Evolutionary conservation across 805 yeast species (phyloP), one percentile per base, ranked within the genome.

Genomic region (Candida broadrunensis): DNA sequence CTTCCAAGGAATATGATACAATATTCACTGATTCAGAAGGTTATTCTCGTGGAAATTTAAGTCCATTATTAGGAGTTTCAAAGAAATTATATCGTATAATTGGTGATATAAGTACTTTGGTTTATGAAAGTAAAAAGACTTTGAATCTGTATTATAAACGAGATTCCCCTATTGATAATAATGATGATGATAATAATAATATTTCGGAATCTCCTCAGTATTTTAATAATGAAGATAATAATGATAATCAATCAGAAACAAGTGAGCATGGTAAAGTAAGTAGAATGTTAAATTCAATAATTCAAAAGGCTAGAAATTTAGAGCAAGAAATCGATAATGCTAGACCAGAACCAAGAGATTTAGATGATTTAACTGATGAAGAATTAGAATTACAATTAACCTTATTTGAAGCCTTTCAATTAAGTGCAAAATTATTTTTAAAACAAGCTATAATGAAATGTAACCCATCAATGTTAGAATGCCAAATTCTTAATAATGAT

Each of bases 51-150:
- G 74, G 74, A 2, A 70, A 70, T 33, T 64, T 84, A 35, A 87
- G 84, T 60, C 86, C 95, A 1, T 65, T 86, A 36, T 77, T 83
- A 41, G 93, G 93, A 4, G 73, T 85, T 12, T 82, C 85, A 18
- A 80, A 85, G 46, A 81, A 82, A 2, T 59, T 87, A n/a, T 82
- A 79, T 56, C 71, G 76, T 34, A 61, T 81, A 14, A 70, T 86
- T 44, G 91, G 89, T 5, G 84, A 82, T 45, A 81, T 86, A 30
- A 79, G 80, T 30, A 74, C 76, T 21, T 60, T 86, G 43, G 78
- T 82, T 6, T 74, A 73, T 46, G 77, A 75, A 44, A 67, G 78
- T 33, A 75, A 77, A 45, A 63, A 63, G 31, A 39, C 44, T 7
- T 24, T 37, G 14, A 42, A 43, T 25, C 26, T 24, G 24, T 46